Evolutionary conservation across 2,329 filamentous ascomycete species (phyloP).

Genomic region (Aspergillus intermedius): DNA sequence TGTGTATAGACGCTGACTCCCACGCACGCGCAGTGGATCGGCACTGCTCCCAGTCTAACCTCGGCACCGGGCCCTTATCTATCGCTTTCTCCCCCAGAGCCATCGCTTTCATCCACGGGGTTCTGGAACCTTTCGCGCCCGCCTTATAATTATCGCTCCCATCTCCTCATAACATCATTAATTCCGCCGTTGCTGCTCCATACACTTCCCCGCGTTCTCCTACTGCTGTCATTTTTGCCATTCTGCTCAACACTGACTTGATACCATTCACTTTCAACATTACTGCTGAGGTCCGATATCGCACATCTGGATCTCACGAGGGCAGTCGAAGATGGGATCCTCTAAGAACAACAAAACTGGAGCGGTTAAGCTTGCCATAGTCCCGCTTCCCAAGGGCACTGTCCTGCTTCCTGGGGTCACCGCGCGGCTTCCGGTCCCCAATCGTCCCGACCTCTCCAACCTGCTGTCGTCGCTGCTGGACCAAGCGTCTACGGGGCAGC

Average conservation of each 20-base stretch:
- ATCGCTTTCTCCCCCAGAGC: conserved; percentile 25
- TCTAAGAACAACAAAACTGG: conserved; percentile 26
- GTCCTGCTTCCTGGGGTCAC: conserved; percentile 82
- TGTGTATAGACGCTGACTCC: neutral
- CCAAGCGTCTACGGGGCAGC: conserved; percentile 59
- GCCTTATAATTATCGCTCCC: conserved; percentile 1
- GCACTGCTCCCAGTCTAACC: conserved; percentile 15
- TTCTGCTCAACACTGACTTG: neutral
- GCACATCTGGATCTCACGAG: neutral
- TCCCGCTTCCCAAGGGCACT: conserved; percentile 71
- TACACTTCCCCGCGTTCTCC: conserved; percentile 2
- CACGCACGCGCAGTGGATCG: neutral
- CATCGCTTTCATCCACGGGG: conserved; percentile 18
- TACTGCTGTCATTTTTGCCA: neutral
- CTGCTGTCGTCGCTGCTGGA: conserved; percentile 81
- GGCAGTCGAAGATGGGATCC: conserved; percentile 24
- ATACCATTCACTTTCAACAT: too few species aligned
- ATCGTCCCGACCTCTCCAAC: conserved; percentile 80
- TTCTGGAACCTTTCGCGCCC: conserved; percentile 25
- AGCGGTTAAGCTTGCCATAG: conserved; percentile 58
- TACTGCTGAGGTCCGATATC: neutral
- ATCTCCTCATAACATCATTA: neutral
- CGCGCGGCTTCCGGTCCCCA: conserved; percentile 74
- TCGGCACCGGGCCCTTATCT: conserved; percentile 31
- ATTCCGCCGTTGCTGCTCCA: conserved; percentile 1